Evolutionary conservation across 495 filamentous ascomycete species (phyloP).

Genomic region (Staphylotrichum longicolle): DNA sequence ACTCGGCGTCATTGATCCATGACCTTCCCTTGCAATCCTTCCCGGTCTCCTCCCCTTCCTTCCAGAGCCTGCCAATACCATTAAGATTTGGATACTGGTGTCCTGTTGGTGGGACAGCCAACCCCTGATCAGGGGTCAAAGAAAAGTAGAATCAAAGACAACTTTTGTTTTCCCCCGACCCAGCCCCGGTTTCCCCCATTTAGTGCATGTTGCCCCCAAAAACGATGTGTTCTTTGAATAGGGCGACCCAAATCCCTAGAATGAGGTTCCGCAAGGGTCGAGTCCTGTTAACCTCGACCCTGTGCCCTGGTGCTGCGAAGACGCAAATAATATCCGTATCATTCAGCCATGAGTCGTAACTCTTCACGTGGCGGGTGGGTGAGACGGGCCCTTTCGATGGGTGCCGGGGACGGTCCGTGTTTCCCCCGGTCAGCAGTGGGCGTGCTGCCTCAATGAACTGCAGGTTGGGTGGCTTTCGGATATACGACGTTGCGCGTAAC

Average conservation of each 20-base stretch:
- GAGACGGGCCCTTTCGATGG: not conserved
- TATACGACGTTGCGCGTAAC: constrained; percentile 7
- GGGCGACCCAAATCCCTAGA: constrained; percentile 19
- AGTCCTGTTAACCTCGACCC: constrained; percentile 30
- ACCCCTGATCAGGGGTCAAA: not conserved
- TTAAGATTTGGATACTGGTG: constrained; percentile 16
- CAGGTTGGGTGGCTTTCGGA: constrained; percentile 4
- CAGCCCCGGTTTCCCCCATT: constrained; percentile 3
- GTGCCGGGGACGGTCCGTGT: not conserved
- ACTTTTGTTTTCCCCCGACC: constrained; percentile 21
- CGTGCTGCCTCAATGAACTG: constrained; percentile 4
- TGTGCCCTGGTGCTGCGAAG: constrained; percentile 16
- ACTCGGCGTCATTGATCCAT: not conserved
- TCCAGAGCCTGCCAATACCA: constrained; percentile 10
- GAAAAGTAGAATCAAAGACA: constrained; percentile 15
- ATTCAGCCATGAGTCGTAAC: constrained; percentile 28
- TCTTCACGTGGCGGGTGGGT: constrained; percentile 12
- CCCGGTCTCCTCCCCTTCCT: not conserved
- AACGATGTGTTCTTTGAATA: constrained; percentile 5
- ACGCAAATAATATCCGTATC: constrained; percentile 28
- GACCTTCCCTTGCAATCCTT: not conserved
- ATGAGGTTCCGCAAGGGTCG: constrained; percentile 13
- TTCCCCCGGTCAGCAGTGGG: not conserved
- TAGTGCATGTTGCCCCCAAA: constrained; percentile 15
- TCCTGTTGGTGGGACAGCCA: not conserved